phyloP scores from a whole-genome alignment of 2,329 filamentous ascomycete genomes.

The Leptographium procerum region DNA sequence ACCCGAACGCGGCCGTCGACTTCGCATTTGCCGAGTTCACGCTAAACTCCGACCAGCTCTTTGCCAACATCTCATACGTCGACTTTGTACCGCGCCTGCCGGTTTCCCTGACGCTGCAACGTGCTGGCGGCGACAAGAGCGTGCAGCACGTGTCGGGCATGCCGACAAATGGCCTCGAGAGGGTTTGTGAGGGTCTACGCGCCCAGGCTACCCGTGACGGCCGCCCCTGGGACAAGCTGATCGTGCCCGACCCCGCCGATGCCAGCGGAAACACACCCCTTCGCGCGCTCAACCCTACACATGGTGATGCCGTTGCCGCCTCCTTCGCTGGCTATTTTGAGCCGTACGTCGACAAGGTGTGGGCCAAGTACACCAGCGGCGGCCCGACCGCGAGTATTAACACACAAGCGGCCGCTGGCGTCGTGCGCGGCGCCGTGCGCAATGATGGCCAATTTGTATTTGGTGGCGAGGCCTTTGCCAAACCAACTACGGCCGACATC shows the following conservation, averaged over 20 bases:
- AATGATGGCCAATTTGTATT: slow-evolving; percentile 26
- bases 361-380: slow-evolving; percentile 23
- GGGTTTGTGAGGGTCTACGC: slow-evolving; percentile 40
- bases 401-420: slow-evolving; percentile 50
- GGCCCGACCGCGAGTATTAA: slow-evolving; percentile 31
- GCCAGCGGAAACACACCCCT: slow-evolving; percentile 19
- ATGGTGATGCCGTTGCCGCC: slow-evolving; percentile 28
- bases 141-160: slow-evolving; percentile 47
- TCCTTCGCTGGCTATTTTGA: slow-evolving; percentile 33
- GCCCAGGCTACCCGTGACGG: slow-evolving; percentile 45
- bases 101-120: slow-evolving; percentile 38
- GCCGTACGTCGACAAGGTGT: slow-evolving; percentile 29
- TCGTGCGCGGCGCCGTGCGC: slow-evolving; percentile 37
- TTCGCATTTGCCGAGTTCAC: slow-evolving; percentile 54
- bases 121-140: slow-evolving; percentile 19
- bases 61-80: slow-evolving; percentile 55
- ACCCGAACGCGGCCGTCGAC: slow-evolving; percentile 39
- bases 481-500: slow-evolving; percentile 51
- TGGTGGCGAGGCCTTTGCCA: slow-evolving; percentile 33
- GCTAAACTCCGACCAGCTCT: slow-evolving; percentile 43
- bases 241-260: slow-evolving; percentile 19
- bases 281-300: slow-evolving; percentile 32
- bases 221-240: slow-evolving; percentile 49
- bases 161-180: slow-evolving; percentile 41
- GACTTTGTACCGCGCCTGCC: slow-evolving; percentile 51